These are phyloP conservation scores for Candida schatavii DNA, from an alignment of 805 yeast genomes.

Conservation along the genomic window DNA sequence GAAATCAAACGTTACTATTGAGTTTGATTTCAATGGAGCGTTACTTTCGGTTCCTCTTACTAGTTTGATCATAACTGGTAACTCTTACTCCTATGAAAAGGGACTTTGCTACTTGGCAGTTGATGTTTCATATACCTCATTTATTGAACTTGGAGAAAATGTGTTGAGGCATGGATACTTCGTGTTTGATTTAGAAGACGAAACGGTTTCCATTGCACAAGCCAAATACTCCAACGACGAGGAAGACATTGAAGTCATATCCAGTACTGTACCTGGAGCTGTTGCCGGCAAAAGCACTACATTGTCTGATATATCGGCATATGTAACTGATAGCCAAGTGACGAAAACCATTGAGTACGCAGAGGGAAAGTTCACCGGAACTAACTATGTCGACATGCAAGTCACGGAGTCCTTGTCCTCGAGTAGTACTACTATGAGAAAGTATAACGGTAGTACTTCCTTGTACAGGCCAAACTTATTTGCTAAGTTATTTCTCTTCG, in stretches of 20 bases:
- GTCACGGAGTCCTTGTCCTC: too few species aligned
- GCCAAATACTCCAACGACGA: conserved; percentile 34
- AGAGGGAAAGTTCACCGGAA: too few species aligned
- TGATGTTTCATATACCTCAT: neutral
- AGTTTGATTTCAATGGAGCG: neutral
- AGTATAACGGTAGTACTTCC: too few species aligned
- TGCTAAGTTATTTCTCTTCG: too few species aligned
- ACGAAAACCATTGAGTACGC: too few species aligned
- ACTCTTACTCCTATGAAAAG: neutral
- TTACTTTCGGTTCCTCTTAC: neutral
- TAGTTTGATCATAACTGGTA: neutral
- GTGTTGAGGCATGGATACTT: conserved; percentile 51
- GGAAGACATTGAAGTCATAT: conserved; percentile 12
- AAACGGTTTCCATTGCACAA: conserved; percentile 45
- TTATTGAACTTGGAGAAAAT: conserved; percentile 12
- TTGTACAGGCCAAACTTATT: too few species aligned
- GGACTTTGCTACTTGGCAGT: neutral
- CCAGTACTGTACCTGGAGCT: conserved; percentile 1
- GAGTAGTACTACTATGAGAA: too few species aligned
- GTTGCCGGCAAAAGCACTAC: too few species aligned
- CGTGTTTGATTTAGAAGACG: conserved; percentile 51
- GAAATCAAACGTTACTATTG: neutral
- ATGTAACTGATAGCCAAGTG: too few species aligned
- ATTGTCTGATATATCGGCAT: too few species aligned
- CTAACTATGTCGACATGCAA: too few species aligned